Evolutionary conservation across 2,329 filamentous ascomycete species (phyloP).

Genomic region (Hymenoscyphus albidus): DNA sequence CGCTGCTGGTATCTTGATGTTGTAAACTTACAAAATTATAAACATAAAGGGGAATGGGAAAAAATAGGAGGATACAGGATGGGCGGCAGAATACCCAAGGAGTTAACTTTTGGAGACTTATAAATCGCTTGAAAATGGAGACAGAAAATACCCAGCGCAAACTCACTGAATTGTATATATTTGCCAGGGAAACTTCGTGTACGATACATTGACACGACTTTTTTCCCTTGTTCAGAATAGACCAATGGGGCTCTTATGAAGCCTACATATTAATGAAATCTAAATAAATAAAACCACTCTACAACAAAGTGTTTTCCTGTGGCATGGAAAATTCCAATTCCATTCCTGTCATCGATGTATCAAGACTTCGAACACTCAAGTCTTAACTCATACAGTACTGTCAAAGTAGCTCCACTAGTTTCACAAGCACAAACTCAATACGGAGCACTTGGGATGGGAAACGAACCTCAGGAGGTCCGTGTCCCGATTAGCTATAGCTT

Average conservation of each 20-base stretch:
- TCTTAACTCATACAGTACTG: too few species aligned
- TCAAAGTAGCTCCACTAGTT: too few species aligned
- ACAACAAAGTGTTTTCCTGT: neutral
- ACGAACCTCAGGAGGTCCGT: too few species aligned
- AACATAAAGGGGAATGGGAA: neutral
- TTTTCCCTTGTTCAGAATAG: neutral
- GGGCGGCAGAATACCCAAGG: neutral
- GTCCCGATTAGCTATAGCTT: too few species aligned
- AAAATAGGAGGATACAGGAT: neutral
- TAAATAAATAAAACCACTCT: neutral
- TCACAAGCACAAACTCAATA: too few species aligned
- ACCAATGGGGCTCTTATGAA: neutral
- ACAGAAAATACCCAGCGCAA: slow-evolving; percentile 3
- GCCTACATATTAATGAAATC: neutral
- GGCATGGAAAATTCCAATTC: too few species aligned
- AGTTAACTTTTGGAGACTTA: neutral
- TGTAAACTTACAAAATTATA: slow-evolving; percentile 14
- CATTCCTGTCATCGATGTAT: too few species aligned
- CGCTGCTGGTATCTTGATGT: slow-evolving; percentile 21
- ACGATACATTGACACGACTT: neutral
- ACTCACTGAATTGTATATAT: slow-evolving; percentile 1
- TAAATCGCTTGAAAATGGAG: neutral
- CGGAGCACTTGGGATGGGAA: too few species aligned
- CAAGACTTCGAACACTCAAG: too few species aligned
- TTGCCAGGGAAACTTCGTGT: neutral